Base-by-base conservation (phyloP, 2,329 filamentous ascomycete species). In the Fusarium sp. region DNA sequence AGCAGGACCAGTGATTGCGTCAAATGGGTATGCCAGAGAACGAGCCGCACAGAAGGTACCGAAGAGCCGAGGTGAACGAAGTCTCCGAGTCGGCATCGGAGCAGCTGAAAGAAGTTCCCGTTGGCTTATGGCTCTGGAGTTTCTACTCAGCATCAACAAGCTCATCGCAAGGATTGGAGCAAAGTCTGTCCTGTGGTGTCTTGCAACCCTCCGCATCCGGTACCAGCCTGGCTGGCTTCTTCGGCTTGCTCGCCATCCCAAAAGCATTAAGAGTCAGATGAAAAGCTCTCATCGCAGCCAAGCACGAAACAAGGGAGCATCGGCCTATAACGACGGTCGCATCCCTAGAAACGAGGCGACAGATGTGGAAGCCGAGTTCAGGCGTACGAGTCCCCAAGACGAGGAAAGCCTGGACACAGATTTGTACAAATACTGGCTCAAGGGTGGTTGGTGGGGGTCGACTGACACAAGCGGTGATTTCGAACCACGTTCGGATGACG, bases 371-470 rank as follows among this genome's bases (percentile, higher is more conserved):
- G 87, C 86, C 2, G 94, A 97, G 80, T 91, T 95, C 75, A 90
- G 94, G 74, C 89, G 89, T 63, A 87, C 91, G 58, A 65, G 81
- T 8, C 78, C 80, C 63, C 80, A 83, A 79, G 78, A 91, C 45
- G 93, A 97, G 76, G 88, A 89, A 31, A 89, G 90, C 42, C 85
- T 98, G 3, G 93, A 96, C 73, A 87, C 88, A 3, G 92, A 91
- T 68, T 85, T 98, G 2, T 98, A 98, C 81, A 86, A 87, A 33
- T 97, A 95, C 90, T 98, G 95, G 93, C 91, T 93, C 62, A 86
- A 88, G 63, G 95, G 94, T 22, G 95, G 94, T 9, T 94, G 94
- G 85, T 98, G 95, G 91, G 95, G 96, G 1, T 91, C 92, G 18
- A 87, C 92, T 35, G 96, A 98, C 80, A 87, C 88, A 6, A 98